Percentiles rank a stretch among this genome's conserved stretches.
These are phyloP conservation scores for Sporothrix brunneoviolacea DNA, from an alignment of 2,329 filamentous ascomycete genomes.

Conservation along the genomic window DNA sequence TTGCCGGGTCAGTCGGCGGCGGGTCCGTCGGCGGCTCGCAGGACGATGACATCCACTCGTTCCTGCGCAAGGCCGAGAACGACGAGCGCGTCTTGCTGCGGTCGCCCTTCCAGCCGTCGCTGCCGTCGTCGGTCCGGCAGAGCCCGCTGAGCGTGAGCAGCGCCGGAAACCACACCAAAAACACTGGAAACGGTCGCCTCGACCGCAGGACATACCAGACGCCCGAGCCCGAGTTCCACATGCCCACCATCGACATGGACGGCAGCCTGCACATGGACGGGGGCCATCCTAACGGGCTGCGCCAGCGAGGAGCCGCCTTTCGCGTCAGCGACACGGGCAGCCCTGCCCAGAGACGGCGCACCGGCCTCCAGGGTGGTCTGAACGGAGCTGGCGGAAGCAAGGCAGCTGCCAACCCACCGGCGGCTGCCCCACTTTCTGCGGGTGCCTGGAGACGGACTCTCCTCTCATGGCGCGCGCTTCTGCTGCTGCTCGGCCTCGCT, in stretches of 20 bases:
- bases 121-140: slow-evolving; percentile 33
- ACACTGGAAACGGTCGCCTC: not conserved
- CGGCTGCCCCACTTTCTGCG: no score
- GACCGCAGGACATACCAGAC: slow-evolving; percentile 27
- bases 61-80: slow-evolving; percentile 46
- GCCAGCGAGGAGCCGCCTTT: slow-evolving; percentile 18
- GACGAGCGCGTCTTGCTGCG: slow-evolving; percentile 50
- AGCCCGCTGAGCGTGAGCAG: slow-evolving; percentile 21
- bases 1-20: slow-evolving; percentile 32
- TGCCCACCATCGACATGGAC: slow-evolving; percentile 42
- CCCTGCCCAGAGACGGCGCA: slow-evolving; percentile 5
- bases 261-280: slow-evolving; percentile 20
- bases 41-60: slow-evolving; percentile 49
- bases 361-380: not conserved
- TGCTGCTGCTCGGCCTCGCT: slow-evolving; percentile 1
- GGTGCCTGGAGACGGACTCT: slow-evolving; percentile 1
- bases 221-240: slow-evolving; percentile 46
- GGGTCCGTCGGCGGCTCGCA: slow-evolving; percentile 42
- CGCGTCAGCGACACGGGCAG: slow-evolving; percentile 15
- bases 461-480: not conserved
- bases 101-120: slow-evolving; percentile 48
- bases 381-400: no score
- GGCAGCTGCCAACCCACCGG: not conserved
- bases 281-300: slow-evolving; percentile 19
- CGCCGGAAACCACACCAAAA: not conserved